Evolutionary conservation across 352 stramenopile genomes (phyloP), one percentile per base, ranked within the genome.

Genomic region (Pythium monospermum): DNA sequence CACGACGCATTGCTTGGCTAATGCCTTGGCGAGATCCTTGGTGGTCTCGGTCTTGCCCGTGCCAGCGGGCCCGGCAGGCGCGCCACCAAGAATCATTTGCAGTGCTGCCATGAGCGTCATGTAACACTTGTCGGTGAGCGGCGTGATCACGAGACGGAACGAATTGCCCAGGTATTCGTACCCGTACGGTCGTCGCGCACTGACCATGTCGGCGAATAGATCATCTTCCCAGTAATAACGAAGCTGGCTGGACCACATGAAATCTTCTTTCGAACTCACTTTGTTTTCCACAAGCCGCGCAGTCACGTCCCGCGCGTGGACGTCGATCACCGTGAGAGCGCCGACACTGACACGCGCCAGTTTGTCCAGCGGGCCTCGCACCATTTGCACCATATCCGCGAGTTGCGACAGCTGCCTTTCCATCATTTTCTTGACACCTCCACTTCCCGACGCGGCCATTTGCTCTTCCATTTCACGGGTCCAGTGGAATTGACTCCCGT

Each of bases 131-230:
- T 98, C 92, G 3, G 92, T 98, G 6, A 98, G 55, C 19, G 92
- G 92, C 1, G 92, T 98, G 66, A 98, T 98, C 6, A 98, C 92
- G 19, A 98, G 67, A 0, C 92, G 84, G 46, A 97, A 96, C 13
- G 84, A 95, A 69, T 98, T 98, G 1, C 92, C 92, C 0, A 98
- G 66, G 46, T 98, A 98, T 61, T 98, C 92, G 60, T 98, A 97
- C 11, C 87, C 92, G 45, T 98, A 98, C 15, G 86, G 76, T 11
- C 92, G 71, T 2, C 94, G 70, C 1, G 91, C 89, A 0, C 80
- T 95, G 13, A 98, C 88, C 83, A 97, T 97, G 28, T 96, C 85
- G 0, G 94, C 90, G 44, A 83, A 77, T 40, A 95, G 44, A 36
- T 94, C 73, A 41, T 83, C 68, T 48, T 76, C 55, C 93, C 93